Evolutionary conservation across 1,139 yeast species (phyloP).

Genomic region (Debaryomycetaceae sp.): DNA sequence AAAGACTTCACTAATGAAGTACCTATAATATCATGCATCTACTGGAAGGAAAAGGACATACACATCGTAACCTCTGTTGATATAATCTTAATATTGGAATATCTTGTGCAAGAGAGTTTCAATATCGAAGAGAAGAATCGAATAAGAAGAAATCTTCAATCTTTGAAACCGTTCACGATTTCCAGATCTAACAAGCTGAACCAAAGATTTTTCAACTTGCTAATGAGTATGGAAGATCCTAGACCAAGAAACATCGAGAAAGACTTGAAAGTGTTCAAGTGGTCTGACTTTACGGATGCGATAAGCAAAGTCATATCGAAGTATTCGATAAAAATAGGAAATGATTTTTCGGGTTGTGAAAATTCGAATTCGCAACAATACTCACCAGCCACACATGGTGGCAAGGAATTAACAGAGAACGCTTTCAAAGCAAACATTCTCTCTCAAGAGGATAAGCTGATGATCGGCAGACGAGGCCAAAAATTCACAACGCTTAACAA

Average conservation of each 20-base stretch:
- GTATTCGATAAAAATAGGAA: constrained; percentile 30
- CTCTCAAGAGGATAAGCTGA: not conserved
- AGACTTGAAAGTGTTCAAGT: constrained; percentile 65
- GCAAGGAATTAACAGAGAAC: not conserved
- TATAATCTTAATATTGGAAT: constrained; percentile 55
- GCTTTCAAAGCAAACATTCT: not conserved
- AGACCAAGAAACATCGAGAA: constrained; percentile 71
- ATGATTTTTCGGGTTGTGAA: not conserved
- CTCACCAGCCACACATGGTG: constrained; percentile 4
- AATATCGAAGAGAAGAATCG: constrained; percentile 69
- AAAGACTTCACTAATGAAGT: constrained; percentile 19
- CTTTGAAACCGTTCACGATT: constrained; percentile 60
- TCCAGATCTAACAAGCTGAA: constrained; percentile 46
- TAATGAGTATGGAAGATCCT: constrained; percentile 65
- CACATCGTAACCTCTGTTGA: constrained; percentile 67
- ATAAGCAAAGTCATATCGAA: constrained; percentile 60
- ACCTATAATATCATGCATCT: constrained; percentile 55
- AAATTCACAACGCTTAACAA: not conserved
- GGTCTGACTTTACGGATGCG: constrained; percentile 56
- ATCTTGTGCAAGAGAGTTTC: constrained; percentile 54
- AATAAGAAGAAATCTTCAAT: constrained; percentile 64
- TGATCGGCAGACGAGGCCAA: not conserved
- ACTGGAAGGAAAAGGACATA: constrained; percentile 51
- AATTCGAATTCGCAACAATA: not conserved
- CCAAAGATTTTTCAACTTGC: constrained; percentile 50